Base-by-base conservation (phyloP, 2,329 filamentous ascomycete species). In the Fonsecaea monophora region DNA sequence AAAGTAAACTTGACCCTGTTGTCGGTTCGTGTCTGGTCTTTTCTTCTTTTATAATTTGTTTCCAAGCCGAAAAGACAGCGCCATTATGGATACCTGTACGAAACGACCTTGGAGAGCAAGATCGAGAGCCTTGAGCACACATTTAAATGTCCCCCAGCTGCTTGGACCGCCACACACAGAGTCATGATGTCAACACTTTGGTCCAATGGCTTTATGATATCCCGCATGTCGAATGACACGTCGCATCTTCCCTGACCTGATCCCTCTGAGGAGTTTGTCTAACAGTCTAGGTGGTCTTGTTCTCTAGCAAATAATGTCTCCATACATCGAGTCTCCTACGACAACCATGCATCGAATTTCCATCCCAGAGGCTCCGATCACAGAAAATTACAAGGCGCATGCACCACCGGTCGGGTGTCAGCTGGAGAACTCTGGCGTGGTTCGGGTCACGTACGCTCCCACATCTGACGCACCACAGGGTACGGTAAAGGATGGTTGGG, bases 361-460 rank as follows among this genome's bases (percentile, higher is more conserved):
- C 21, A 65, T 68, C 12, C 35, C 62, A 13, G 37, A 65, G 38
- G 48, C 58, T 15, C 66, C 62, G 32, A 32, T 65, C 45, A 68
- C 66, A 12, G 62, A 61, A 18, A 21, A 45, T 32, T 63, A 63
- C 34, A 68, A 62, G 56, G 62, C 66, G 12, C 64, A 61, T 59
- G 30, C 53, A n/a, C 62, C 66, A 53, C 48, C 57, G 12, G 18
- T 38, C 37, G 42, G 62, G 1, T 38, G 56, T 21, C 35, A 13
- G 15, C 59, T 61, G 13, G 32, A 61, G 21, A 61, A 61, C 34
- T 50, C 57, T 73, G 78, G 78, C 12, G 78, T 76, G 13, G 72
- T 77, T 5, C 69, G 78, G 25, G 77, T 73, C n/a, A 80, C 78
- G 42, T 67, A 78, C 45, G 78, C 78, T 1, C 74, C 78, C 9